phyloP scores from a whole-genome alignment of 352 stramenopile species.

The Globisporangium barbulae region DNA sequence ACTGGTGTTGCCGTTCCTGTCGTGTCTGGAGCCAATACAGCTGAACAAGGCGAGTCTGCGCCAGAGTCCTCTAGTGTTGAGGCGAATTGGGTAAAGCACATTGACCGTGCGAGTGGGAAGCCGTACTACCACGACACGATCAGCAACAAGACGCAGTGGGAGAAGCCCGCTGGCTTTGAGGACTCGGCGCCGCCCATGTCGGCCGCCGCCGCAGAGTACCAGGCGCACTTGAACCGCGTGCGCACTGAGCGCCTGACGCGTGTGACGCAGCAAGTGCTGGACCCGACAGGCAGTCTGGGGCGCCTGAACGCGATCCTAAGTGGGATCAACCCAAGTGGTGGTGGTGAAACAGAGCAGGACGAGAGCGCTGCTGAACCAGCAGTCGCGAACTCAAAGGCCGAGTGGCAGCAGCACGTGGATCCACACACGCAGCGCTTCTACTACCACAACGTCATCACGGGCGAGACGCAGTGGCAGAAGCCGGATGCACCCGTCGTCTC shows the following conservation, averaged over 20 bases:
- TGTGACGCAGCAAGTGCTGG: constrained; percentile 60
- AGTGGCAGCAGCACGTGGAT: constrained; percentile 88
- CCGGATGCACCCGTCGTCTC: constrained; percentile 65
- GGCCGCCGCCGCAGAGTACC: constrained; percentile 44
- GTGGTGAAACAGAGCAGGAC: constrained; percentile 5
- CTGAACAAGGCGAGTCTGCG: neutral
- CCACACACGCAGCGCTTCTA: constrained; percentile 77
- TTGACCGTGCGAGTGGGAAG: constrained; percentile 64
- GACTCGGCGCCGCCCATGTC: constrained; percentile 23
- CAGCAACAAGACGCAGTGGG: constrained; percentile 70
- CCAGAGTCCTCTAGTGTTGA: neutral
- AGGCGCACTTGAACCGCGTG: constrained; percentile 57
- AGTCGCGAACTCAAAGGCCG: constrained; percentile 22
- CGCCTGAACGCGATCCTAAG: constrained; percentile 74
- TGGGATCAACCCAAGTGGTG: constrained; percentile 36
- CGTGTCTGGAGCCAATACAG: neutral
- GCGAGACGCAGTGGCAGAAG: constrained; percentile 76
- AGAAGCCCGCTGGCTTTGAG: constrained; percentile 46
- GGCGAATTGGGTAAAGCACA: constrained; percentile 61
- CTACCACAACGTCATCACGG: constrained; percentile 80
- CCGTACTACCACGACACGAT: constrained; percentile 72
- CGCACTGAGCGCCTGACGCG: constrained; percentile 47
- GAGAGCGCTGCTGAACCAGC: neutral
- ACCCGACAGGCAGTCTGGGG: constrained; percentile 63
- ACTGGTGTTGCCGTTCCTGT: neutral